A percentile compares a stretch with the other conserved stretches of the same genome.
phyloP scores from a whole-genome alignment of 2,329 filamentous ascomycete genomes.

The Aspergillus jensenii region DNA sequence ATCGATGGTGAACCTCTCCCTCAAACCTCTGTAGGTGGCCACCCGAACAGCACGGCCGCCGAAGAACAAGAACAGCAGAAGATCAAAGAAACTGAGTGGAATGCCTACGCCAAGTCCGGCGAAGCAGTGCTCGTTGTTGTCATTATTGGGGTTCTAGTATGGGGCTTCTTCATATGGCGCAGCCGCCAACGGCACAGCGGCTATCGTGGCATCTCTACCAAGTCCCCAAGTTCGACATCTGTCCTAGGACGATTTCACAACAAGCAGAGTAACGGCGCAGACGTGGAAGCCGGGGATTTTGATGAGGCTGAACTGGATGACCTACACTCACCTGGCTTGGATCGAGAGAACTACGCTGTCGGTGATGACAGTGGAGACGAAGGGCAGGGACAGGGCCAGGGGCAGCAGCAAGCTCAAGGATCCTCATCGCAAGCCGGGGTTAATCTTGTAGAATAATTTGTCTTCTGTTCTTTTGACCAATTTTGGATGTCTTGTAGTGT shows the following conservation, averaged over 20 bases:
- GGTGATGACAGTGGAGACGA: conserved; percentile 47
- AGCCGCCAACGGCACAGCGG: conserved; percentile 51
- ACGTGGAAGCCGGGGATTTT: conserved; percentile 63
- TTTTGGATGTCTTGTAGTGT: conserved; percentile 5
- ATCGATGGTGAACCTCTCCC: conserved; percentile 84
- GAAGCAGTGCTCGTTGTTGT: conserved; percentile 83
- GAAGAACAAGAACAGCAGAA: conserved; percentile 68
- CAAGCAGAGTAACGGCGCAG: conserved; percentile 41
- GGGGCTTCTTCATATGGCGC: conserved; percentile 70
- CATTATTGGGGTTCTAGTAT: conserved; percentile 67
- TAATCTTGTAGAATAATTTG: conserved; percentile 7
- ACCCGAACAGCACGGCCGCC: conserved; percentile 67
- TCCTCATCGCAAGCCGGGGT: conserved; percentile 7
- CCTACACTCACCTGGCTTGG: conserved; percentile 40
- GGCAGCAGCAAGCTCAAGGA: conserved; percentile 10
- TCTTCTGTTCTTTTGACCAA: conserved; percentile 1
- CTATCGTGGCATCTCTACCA: conserved; percentile 44
- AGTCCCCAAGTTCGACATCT: conserved; percentile 42
- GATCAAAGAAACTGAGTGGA: conserved; percentile 82
- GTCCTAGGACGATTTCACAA: conserved; percentile 50
- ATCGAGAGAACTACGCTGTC: conserved; percentile 47
- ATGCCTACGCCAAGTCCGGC: conserved; percentile 83
- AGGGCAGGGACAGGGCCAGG: conserved; percentile 13
- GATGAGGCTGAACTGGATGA: conserved; percentile 63
- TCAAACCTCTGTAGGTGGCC: conserved; percentile 73